Evolutionary conservation across 1,139 yeast species (phyloP).

Genomic region (Taiozyma sp.): DNA sequence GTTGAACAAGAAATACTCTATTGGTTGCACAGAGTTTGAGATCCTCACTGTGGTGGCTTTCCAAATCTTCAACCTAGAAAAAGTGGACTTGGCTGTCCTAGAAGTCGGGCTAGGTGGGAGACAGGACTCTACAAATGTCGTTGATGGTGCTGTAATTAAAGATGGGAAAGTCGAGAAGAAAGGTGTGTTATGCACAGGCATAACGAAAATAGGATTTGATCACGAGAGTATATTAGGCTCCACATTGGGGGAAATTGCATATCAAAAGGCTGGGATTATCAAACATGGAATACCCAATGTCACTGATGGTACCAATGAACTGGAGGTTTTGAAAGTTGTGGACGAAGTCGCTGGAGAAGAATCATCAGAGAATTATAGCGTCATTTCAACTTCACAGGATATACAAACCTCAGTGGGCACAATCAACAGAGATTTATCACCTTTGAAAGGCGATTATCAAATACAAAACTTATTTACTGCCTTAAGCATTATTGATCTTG

Average conservation of each 20-base stretch:
- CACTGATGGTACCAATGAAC: constrained; percentile 64
- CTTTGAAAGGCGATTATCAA: constrained; percentile 72
- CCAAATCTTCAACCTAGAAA: constrained; percentile 55
- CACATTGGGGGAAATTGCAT: constrained; percentile 59
- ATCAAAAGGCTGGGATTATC: constrained; percentile 81
- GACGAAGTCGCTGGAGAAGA: constrained; percentile 19
- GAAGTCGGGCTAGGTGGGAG: constrained; percentile 94
- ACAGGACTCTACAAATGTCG: constrained; percentile 80
- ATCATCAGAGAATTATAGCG: constrained; percentile 7
- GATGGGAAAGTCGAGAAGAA: constrained; percentile 14
- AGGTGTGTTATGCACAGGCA: constrained; percentile 62
- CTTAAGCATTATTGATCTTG: constrained; percentile 45
- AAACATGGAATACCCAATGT: constrained; percentile 59
- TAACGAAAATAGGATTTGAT: constrained; percentile 82
- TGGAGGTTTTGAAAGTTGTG: constrained; percentile 43
- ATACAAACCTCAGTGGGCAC: constrained; percentile 24
- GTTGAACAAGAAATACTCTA: constrained; percentile 31
- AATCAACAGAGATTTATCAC: constrained; percentile 34
- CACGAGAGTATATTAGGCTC: constrained; percentile 75
- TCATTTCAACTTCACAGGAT: constrained; percentile 5
- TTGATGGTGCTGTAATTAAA: constrained; percentile 23
- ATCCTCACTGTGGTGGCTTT: constrained; percentile 79
- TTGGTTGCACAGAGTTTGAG: constrained; percentile 86
- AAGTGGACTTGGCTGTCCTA: constrained; percentile 68
- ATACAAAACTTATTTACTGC: constrained; percentile 67